Evolutionary conservation across 805 yeast genomes (phyloP).

Genomic region (Yarrowia porcina): DNA sequence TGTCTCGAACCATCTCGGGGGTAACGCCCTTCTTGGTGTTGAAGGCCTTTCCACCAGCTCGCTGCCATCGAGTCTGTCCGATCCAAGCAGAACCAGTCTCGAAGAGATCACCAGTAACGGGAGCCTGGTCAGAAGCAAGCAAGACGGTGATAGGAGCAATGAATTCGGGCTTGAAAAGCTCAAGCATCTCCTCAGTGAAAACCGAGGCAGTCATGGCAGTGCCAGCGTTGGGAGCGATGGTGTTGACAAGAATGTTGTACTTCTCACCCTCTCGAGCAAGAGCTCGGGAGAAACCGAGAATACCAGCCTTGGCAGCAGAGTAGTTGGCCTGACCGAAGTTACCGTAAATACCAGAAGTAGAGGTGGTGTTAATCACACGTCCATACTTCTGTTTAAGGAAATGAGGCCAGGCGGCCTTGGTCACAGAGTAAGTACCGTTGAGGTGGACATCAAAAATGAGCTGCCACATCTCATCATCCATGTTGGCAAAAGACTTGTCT

Average conservation of each 20-base stretch:
- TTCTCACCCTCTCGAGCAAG: conserved; percentile 88
- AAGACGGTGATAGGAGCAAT: conserved; percentile 88
- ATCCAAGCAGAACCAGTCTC: conserved; percentile 98
- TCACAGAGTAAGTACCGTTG: conserved; percentile 72
- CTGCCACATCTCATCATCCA: conserved; percentile 82
- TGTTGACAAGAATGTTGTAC: conserved; percentile 68
- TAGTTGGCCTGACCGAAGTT: conserved; percentile 97
- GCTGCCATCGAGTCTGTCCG: conserved; percentile 92
- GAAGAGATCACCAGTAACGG: conserved; percentile 74
- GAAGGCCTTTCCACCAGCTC: conserved; percentile 77
- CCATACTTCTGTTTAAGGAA: conserved; percentile 77
- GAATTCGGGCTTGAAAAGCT: conserved; percentile 78
- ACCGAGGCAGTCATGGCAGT: conserved; percentile 94
- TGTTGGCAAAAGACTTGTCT: conserved; percentile 81
- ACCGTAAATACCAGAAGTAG: conserved; percentile 96
- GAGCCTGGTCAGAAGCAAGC: conserved; percentile 69
- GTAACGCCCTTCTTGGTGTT: conserved; percentile 45
- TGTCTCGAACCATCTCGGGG: conserved; percentile 68
- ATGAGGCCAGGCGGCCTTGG: conserved; percentile 90
- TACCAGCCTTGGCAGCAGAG: conserved; percentile 88
- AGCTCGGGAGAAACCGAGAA: conserved; percentile 79
- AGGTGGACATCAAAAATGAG: conserved; percentile 78
- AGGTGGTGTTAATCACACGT: conserved; percentile 79
- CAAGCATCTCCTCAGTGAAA: conserved; percentile 73
- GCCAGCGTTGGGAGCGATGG: conserved; percentile 96